phyloP scores from a whole-genome alignment of 148 eudicot genomes.

The Selenicereus undatus region DNA sequence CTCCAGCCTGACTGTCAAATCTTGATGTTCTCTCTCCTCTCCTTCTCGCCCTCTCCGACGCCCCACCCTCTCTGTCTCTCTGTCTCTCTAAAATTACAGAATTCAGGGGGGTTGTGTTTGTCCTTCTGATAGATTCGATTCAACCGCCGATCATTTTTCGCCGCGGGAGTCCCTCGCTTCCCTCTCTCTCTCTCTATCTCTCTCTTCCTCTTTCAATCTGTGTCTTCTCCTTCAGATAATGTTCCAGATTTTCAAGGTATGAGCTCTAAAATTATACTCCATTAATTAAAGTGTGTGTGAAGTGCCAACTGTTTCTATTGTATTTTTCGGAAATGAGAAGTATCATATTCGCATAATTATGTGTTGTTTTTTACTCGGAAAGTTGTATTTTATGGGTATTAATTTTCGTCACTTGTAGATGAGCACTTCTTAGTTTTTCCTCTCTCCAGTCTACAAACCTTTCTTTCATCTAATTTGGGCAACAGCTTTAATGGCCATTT shows the following conservation, averaged over 20 bases:
- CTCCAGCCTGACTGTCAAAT: conserved; percentile 65
- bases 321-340: background rate
- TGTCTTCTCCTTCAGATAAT: conserved; percentile 35
- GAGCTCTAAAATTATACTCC: background rate
- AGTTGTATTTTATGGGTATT: background rate
- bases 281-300: background rate
- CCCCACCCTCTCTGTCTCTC: conserved; percentile 17
- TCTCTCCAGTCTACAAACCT: background rate
- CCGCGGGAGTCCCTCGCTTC: conserved; percentile 18
- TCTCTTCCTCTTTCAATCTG: conserved; percentile 19
- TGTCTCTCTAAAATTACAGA: conserved; percentile 16
- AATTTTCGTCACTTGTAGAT: background rate
- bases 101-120: conserved; percentile 18
- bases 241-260: conserved; percentile 57
- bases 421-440: background rate
- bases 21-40: conserved; percentile 48
- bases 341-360: background rate
- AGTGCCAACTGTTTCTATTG: no score
- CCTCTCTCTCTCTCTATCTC: background rate
- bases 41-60: background rate
- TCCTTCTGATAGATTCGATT: conserved; percentile 30
- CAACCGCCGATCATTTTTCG: conserved; percentile 44
- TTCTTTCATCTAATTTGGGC: background rate
- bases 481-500: background rate
- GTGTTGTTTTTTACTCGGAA: background rate